Evolutionary conservation across 371 early-diverging fungal genomes (phyloP).

Genomic region (Vairimorpha necatrix): DNA sequence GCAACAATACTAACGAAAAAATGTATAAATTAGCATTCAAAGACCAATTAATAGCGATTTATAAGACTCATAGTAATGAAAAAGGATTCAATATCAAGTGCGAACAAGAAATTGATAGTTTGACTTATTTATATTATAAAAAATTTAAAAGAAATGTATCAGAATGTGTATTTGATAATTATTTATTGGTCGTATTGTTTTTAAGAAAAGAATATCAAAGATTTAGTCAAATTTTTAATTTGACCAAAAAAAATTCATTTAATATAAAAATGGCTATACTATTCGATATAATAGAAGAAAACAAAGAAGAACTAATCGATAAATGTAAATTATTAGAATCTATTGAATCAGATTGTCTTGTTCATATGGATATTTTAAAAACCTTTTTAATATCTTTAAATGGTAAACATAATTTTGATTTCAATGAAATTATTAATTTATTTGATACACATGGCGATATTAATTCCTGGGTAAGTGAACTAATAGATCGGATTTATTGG

Average conservation of each 20-base stretch:
- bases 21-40: slow-evolving; percentile 10
- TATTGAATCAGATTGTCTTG: neutral
- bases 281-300: slow-evolving; percentile 20
- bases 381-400: neutral
- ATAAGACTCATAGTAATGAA: slow-evolving; percentile 13
- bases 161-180: neutral
- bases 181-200: slow-evolving; percentile 40
- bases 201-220: slow-evolving; percentile 50
- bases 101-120: slow-evolving; percentile 61
- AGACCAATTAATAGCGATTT: slow-evolving; percentile 34
- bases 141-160: neutral
- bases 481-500: slow-evolving; percentile 43
- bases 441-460: slow-evolving; percentile 4
- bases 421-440: slow-evolving; percentile 4
- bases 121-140: slow-evolving; percentile 46
- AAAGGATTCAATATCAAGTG: slow-evolving; percentile 48
- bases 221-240: slow-evolving; percentile 43
- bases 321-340: slow-evolving; percentile 15
- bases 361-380: neutral
- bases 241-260: neutral
- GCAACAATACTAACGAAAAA: slow-evolving; percentile 16
- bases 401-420: neutral
- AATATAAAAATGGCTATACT: slow-evolving; percentile 47
- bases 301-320: neutral
- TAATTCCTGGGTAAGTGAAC: slow-evolving; percentile 24